Conservation (phyloP, 2,329 filamentous ascomycete genomes). For the Cladophialophora chaetospira region DNA sequence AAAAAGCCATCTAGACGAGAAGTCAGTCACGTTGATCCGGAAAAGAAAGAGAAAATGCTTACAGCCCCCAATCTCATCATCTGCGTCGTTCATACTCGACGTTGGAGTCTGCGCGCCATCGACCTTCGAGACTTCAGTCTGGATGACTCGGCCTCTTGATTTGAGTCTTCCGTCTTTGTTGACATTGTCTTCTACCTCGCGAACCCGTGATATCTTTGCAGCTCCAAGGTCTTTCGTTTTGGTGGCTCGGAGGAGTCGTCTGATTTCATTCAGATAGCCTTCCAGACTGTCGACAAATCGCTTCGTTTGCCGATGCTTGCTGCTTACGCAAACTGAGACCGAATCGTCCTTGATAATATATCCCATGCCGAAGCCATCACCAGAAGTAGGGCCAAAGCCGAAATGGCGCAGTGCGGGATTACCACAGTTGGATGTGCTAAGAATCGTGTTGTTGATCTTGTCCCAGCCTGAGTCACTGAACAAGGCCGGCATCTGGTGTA, state of each 20-base stretch:
- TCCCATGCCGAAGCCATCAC: constrained; percentile 93
- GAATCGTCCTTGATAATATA: constrained; percentile 98
- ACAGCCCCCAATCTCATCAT: constrained; percentile 92
- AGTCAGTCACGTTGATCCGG: constrained; percentile 36
- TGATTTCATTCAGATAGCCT: constrained; percentile 85
- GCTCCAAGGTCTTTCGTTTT: constrained; percentile 54
- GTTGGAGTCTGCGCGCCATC: constrained; percentile 60
- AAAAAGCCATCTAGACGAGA: constrained; percentile 83
- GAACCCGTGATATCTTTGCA: constrained; percentile 58
- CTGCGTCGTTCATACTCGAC: constrained; percentile 67
- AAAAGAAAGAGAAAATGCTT: constrained; percentile 48
- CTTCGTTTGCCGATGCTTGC: constrained; percentile 90
- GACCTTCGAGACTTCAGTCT: constrained; percentile 42
- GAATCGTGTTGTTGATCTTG: constrained; percentile 87
- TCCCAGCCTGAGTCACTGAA: constrained; percentile 93
- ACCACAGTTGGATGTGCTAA: constrained; percentile 98
- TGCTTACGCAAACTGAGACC: constrained; percentile 87
- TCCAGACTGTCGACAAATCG: constrained; percentile 89
- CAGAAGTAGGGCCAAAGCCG: constrained; percentile 91
- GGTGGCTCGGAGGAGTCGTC: constrained; percentile 76
- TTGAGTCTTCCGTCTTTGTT: constrained; percentile 55
- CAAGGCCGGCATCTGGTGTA: constrained; percentile 66
- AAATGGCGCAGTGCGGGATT: constrained; percentile 95
- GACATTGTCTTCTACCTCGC: constrained; percentile 60
- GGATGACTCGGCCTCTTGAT: constrained; percentile 63